phyloP scores from a whole-genome alignment of 2,329 filamentous ascomycete genomes.

The Aureobasidium pullulans region DNA sequence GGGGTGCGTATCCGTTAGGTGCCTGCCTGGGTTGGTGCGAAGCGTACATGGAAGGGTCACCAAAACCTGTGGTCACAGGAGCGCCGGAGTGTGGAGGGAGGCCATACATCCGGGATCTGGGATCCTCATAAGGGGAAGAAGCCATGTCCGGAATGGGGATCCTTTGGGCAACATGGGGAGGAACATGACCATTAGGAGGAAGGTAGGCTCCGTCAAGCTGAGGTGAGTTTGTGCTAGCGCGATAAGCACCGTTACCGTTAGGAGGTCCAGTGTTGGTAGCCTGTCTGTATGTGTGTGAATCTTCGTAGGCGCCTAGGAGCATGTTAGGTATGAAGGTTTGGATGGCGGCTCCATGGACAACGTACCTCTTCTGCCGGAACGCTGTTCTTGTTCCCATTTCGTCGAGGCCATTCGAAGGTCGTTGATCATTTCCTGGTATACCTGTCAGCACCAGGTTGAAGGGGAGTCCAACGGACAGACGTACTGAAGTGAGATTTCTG shows the following conservation, averaged over 20 bases:
- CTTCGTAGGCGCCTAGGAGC: slow-evolving; percentile 36
- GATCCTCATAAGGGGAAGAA: slow-evolving; percentile 3
- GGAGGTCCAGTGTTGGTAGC: slow-evolving; percentile 25
- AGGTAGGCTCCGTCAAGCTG: slow-evolving; percentile 24
- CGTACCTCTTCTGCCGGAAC: slow-evolving; percentile 39
- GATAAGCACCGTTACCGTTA: slow-evolving; percentile 6
- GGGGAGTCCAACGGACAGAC: slow-evolving; percentile 17
- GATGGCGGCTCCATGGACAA: slow-evolving; percentile 25
- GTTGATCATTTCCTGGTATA: slow-evolving; percentile 40
- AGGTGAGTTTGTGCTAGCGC: slow-evolving; percentile 21
- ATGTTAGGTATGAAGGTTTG: slow-evolving; percentile 34
- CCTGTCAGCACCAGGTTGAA: slow-evolving; percentile 14
- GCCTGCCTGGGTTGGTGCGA: slow-evolving; percentile 1
- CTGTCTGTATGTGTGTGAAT: slow-evolving; percentile 36
- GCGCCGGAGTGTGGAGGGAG: slow-evolving; percentile 4
- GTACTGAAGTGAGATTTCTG: slow-evolving; percentile 43
- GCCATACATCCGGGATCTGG: slow-evolving; percentile 1
- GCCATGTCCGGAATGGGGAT: slow-evolving; percentile 13
- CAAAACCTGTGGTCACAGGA: slow-evolving; percentile 5
- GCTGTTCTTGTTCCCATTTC: slow-evolving; percentile 35
- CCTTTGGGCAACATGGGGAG: neutral
- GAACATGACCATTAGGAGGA: slow-evolving; percentile 6
- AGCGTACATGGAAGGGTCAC: slow-evolving; percentile 9
- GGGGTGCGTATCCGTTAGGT: neutral
- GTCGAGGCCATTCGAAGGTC: slow-evolving; percentile 42